Conservation (phyloP, 495 filamentous ascomycete genomes). For the Lentithecium fluviatile region DNA sequence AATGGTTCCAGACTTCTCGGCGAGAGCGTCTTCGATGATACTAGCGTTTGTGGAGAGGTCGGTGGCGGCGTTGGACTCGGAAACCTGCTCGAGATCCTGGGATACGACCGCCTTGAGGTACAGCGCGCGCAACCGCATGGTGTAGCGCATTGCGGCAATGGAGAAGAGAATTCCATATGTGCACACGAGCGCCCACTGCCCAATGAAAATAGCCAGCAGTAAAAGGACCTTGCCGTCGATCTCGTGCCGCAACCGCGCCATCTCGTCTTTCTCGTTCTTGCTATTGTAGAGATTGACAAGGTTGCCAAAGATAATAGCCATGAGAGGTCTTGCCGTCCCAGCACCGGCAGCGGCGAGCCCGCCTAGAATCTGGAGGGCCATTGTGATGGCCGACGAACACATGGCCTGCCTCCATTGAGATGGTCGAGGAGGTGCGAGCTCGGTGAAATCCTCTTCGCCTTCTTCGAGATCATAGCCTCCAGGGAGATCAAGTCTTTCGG, state of each 20-base stretch:
- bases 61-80: slow-evolving; percentile 3
- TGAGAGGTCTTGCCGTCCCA: slow-evolving; percentile 6
- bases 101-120: slow-evolving; percentile 6
- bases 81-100: slow-evolving; percentile 8
- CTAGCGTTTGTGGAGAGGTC: slow-evolving; percentile 6
- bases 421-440: not conserved
- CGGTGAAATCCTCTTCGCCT: not conserved
- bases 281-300: slow-evolving; percentile 7
- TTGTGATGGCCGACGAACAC: not conserved
- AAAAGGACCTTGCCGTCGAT: not conserved
- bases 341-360: not conserved
- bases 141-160: slow-evolving; percentile 10
- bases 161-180: slow-evolving; percentile 6
- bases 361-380: not conserved
- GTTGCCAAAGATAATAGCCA: slow-evolving; percentile 2
- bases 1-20: slow-evolving; percentile 38
- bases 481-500: not conserved
- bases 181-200: slow-evolving; percentile 9
- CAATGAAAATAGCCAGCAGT: not conserved
- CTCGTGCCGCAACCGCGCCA: not conserved
- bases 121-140: not conserved
- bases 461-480: not conserved
- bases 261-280: not conserved
- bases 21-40: slow-evolving; percentile 47
- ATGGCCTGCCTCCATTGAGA: not conserved